Evolutionary conservation across 108 stramenopile genomes (phyloP).

Genomic region (Hondaea fermentalgiana): DNA sequence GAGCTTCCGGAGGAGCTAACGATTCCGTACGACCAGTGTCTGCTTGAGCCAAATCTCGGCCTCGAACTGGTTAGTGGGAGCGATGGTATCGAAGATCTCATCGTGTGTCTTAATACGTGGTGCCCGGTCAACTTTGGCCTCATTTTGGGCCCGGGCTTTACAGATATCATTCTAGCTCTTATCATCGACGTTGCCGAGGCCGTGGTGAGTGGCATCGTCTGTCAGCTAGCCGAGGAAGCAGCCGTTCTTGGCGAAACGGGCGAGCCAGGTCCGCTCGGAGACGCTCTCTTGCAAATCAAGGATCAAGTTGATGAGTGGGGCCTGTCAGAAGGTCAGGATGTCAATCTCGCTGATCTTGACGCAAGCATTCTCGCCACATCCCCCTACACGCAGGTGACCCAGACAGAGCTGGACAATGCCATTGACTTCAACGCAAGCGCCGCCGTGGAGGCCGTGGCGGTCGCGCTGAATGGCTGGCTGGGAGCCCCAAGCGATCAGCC

Average conservation of each 20-base stretch:
- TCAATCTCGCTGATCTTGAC: neutral
- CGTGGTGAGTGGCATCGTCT: neutral
- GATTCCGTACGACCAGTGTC: neutral
- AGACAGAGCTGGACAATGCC: neutral
- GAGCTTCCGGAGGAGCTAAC: neutral
- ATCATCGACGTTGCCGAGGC: neutral
- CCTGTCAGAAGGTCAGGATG: neutral
- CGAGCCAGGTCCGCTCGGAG: neutral
- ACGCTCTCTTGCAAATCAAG: neutral
- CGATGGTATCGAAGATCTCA: neutral
- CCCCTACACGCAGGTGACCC: neutral
- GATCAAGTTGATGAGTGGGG: neutral
- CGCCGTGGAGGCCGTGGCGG: neutral
- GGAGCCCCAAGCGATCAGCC: neutral
- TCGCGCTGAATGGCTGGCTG: neutral
- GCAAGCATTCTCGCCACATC: neutral
- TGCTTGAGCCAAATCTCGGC: neutral
- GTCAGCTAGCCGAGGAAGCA: slow-evolving; percentile 1
- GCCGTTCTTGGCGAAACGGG: neutral
- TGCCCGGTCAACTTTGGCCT: neutral
- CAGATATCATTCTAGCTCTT: neutral
- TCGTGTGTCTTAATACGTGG: neutral
- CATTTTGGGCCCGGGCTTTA: neutral
- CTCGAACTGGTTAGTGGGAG: neutral
- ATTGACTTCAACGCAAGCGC: neutral